Evolutionary conservation across 2,329 filamentous ascomycete species (phyloP).

Genomic region (Fusarium fujikuroi): DNA sequence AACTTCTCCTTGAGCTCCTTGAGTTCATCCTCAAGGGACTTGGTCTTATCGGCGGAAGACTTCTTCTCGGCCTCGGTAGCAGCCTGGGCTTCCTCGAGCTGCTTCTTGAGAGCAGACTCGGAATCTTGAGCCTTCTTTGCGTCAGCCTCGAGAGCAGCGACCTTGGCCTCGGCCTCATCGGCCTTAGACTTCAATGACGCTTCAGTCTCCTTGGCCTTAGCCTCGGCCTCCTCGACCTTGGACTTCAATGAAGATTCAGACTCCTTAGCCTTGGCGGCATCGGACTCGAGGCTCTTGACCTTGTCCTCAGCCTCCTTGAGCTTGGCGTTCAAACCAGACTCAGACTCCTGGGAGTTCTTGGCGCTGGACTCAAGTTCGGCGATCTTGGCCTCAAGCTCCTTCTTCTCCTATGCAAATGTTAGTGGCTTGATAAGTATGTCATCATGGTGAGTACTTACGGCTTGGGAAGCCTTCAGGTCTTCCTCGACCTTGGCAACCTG

Average conservation of each 20-base stretch:
- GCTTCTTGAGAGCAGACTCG: conserved; percentile 29
- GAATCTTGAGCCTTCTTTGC: conserved; percentile 16
- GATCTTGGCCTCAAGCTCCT: conserved; percentile 36
- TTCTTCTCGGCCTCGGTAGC: conserved; percentile 27
- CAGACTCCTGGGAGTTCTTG: conserved; percentile 33
- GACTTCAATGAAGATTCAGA: conserved; percentile 33
- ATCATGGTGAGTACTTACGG: conserved; percentile 41
- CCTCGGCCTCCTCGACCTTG: conserved; percentile 35
- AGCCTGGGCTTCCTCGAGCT: conserved; percentile 37
- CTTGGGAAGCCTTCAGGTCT: conserved; percentile 48
- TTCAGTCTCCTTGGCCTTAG: conserved; percentile 34
- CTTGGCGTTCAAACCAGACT: conserved; percentile 37
- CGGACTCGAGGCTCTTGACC: conserved; percentile 24
- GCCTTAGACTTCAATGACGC: conserved; percentile 30
- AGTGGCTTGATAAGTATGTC: not conserved
- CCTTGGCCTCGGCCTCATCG: conserved; percentile 10
- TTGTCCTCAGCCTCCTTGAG: conserved; percentile 26
- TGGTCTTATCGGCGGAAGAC: conserved; percentile 30
- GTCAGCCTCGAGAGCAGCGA: conserved; percentile 12
- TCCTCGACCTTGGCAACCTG: conserved; percentile 52
- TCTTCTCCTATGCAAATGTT: conserved; percentile 39
- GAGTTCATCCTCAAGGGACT: conserved; percentile 31
- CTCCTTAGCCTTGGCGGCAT: conserved; percentile 30
- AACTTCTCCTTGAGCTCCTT: conserved; percentile 35
- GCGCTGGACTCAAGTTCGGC: conserved; percentile 29